Evolutionary conservation across 2,329 filamentous ascomycete species (phyloP).

Genomic region (Botrytis deweyae): DNA sequence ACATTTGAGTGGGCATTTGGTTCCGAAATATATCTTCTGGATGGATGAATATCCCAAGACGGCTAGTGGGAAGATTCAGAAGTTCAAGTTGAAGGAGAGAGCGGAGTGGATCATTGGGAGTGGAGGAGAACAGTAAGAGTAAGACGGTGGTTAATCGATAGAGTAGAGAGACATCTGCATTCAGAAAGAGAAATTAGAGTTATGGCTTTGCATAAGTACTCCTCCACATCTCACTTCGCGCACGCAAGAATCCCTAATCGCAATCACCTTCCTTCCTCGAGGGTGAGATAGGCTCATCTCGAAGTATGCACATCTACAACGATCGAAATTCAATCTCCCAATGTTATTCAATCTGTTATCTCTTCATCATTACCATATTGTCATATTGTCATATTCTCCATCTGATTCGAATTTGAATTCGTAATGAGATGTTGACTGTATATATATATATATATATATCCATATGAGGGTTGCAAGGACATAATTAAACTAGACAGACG

Average conservation of each 20-base stretch:
- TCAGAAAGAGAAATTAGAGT: background rate
- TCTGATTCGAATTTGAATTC: too few relatives aligned
- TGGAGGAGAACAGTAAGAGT: background rate
- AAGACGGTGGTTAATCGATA: background rate
- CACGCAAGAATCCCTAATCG: background rate
- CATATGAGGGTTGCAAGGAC: too few relatives aligned
- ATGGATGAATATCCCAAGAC: constrained; percentile 87
- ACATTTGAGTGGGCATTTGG: constrained; percentile 71
- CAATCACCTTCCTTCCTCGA: background rate
- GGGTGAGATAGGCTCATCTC: background rate
- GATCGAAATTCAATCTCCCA: background rate
- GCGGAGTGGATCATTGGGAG: constrained; percentile 2
- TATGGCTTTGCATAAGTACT: background rate
- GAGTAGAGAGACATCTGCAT: background rate
- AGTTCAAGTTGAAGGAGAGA: constrained; percentile 76
- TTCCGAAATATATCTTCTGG: constrained; percentile 90
- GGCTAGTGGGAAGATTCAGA: constrained; percentile 94
- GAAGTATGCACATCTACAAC: background rate
- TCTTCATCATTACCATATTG: background rate
- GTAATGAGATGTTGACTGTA: too few relatives aligned
- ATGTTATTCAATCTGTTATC: background rate
- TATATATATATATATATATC: too few relatives aligned
- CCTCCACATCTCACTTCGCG: background rate
- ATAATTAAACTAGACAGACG: too few relatives aligned
- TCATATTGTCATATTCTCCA: too few relatives aligned